phyloP scores from a whole-genome alignment of 352 stramenopile genomes.

The Phytophthora europaea region DNA sequence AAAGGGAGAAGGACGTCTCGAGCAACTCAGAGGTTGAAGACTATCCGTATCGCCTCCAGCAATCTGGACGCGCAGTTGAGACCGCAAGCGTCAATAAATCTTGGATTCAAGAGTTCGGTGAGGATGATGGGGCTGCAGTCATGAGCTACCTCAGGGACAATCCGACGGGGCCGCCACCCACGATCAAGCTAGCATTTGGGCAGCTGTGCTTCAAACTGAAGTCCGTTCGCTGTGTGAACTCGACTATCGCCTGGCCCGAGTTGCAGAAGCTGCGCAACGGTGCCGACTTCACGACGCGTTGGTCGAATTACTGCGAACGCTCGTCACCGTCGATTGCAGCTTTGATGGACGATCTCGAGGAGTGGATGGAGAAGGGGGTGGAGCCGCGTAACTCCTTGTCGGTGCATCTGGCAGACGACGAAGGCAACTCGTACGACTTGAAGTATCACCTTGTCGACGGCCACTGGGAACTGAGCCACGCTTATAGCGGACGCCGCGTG shows the following conservation, averaged over 20 bases:
- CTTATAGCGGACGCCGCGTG: conserved; percentile 22
- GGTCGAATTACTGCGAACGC: conserved; percentile 47
- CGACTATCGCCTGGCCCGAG: conserved; percentile 38
- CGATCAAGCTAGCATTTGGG: conserved; percentile 43
- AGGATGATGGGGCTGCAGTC: conserved; percentile 23
- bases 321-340: conserved; percentile 24
- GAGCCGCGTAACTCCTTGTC: conserved; percentile 22
- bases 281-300: conserved; percentile 41
- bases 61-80: conserved; percentile 28
- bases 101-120: conserved; percentile 44
- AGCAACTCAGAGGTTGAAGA: conserved; percentile 28
- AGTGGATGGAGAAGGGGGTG: conserved; percentile 26
- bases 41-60: conserved; percentile 37
- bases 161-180: conserved; percentile 9
- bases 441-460: conserved; percentile 54
- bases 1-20: conserved; percentile 17
- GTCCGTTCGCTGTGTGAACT: conserved; percentile 27
- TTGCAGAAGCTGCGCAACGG: conserved; percentile 39
- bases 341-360: conserved; percentile 43
- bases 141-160: conserved; percentile 40
- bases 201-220: conserved; percentile 45
- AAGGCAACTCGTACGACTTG: conserved; percentile 34
- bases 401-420: conserved; percentile 32
- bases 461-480: conserved; percentile 38
- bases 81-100: conserved; percentile 20